Evolutionary conservation across 2,329 filamentous ascomycete genomes (phyloP), one percentile per base, ranked within the genome.

Genomic region (Botrytis galanthina): DNA sequence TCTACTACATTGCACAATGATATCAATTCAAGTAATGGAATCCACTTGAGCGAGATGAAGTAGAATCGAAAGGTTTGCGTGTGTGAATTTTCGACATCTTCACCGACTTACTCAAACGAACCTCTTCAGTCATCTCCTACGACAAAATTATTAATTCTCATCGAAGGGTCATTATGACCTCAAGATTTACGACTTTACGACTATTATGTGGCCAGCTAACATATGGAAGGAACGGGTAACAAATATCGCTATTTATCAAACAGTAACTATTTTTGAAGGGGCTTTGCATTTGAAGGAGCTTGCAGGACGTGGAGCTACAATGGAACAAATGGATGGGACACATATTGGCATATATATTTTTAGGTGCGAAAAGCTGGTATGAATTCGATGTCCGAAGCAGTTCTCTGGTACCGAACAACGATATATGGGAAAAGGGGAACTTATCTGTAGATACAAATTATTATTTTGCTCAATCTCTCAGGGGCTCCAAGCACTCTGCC

Each of bases 321-420:
- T 18, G 39, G 39, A 62, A 7, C 18, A n/a, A 54, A 62, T 22
- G 44, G n/a, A 62, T 39, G 57, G 32, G 29, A 46, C 32, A n/a
- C 54, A 46, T 70, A 61, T 16, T 70, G 39, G 68, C 68, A 62
- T 44, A 46, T 70, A 70, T 70, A 46, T 70, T 59, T 70, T 70
- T 70, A 70, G 54, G 68, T n/a, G 29, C 54, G 29, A 35, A 35
- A 44, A 37, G 51, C 67, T 44, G 14, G 67, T 46, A 37, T 44
- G 37, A n/a, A 54, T 46, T 46, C 9, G 39, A 46, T 35, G 26
- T 70, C 59, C 32, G 46, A 54, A 67, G 64, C 9, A 67, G 37
- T 57, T 20, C 10, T 26, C 35, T 22, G 48, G 64, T 57, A 57
- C 51, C 48, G n/a, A 39, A 22, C 46, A 67, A 51, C 44, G 29